Conservation (phyloP, 106 monocot genomes). For the Dendrobium chrysotoxum region DNA sequence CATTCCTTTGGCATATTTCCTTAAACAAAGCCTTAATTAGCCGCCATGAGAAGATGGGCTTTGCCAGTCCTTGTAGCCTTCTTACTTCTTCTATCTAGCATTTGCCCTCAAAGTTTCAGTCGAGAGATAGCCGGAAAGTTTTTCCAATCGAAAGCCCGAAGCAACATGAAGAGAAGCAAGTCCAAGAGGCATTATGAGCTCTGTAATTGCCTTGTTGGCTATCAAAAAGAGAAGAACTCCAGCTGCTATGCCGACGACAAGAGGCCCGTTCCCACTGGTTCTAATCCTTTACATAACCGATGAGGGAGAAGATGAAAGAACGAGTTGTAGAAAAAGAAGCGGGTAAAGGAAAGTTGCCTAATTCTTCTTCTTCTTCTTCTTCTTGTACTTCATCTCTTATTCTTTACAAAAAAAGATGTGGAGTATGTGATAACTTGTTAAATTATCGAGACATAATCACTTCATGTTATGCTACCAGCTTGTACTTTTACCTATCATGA, state of each 20-base stretch:
- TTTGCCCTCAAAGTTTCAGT: not conserved
- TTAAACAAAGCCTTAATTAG: not conserved
- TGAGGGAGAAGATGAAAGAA: not conserved
- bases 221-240: not conserved
- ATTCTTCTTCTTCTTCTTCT: not conserved
- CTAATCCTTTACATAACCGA: slow-evolving; percentile 21
- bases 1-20: not conserved
- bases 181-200: not conserved
- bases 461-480: not conserved
- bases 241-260: slow-evolving; percentile 4
- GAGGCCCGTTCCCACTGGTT: slow-evolving; percentile 17
- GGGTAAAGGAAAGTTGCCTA: not conserved
- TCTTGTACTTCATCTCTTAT: not conserved
- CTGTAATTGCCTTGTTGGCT: not conserved
- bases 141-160: not conserved
- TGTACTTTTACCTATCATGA: not conserved
- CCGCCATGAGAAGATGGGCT: not conserved
- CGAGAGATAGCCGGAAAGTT: not conserved
- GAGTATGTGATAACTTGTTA: too few species aligned
- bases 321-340: not conserved
- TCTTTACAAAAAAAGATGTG: not conserved
- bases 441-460: too few species aligned
- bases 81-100: not conserved
- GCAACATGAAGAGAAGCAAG: not conserved
- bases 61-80: not conserved